Evolutionary conservation across 2,329 filamentous ascomycete species (phyloP).

Genomic region (Westerdykella ornata): DNA sequence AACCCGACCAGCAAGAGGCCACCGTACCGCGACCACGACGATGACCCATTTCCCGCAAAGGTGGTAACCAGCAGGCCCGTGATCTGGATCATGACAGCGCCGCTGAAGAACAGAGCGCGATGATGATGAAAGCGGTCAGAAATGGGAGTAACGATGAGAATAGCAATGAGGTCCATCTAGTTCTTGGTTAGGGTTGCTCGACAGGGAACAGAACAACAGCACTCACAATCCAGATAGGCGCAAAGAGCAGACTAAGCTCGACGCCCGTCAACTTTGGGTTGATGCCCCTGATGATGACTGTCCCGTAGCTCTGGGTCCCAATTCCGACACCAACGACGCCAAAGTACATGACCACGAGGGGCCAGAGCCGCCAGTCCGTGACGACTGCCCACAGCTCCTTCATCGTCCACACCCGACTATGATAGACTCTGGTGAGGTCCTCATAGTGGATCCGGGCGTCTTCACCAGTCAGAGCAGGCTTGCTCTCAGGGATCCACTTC

Average conservation of each 20-base stretch:
- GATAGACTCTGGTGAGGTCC: constrained; percentile 74
- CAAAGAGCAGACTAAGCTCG: constrained; percentile 73
- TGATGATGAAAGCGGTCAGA: constrained; percentile 80
- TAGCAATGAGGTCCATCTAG: constrained; percentile 80
- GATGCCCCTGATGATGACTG: constrained; percentile 76
- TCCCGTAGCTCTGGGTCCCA: constrained; percentile 80
- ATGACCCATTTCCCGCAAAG: constrained; percentile 56
- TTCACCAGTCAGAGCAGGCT: constrained; percentile 66
- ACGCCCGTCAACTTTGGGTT: constrained; percentile 66
- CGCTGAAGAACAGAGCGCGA: constrained; percentile 74
- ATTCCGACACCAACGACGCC: constrained; percentile 90
- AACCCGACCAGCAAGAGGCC: constrained; percentile 88
- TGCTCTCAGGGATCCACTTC: constrained; percentile 61
- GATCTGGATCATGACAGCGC: constrained; percentile 71
- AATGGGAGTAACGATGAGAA: constrained; percentile 75
- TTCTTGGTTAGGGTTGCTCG: constrained; percentile 6
- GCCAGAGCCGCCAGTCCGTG: constrained; percentile 83
- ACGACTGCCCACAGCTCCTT: constrained; percentile 64
- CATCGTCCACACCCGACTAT: constrained; percentile 64
- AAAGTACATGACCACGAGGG: constrained; percentile 85
- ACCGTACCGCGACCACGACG: constrained; percentile 78
- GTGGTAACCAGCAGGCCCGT: constrained; percentile 72
- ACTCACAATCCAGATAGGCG: constrained; percentile 84
- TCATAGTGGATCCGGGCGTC: constrained; percentile 78
- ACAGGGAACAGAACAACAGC: background rate